Conservation (phyloP, 257 asterid genomes). For the Ilex aquifolium region DNA sequence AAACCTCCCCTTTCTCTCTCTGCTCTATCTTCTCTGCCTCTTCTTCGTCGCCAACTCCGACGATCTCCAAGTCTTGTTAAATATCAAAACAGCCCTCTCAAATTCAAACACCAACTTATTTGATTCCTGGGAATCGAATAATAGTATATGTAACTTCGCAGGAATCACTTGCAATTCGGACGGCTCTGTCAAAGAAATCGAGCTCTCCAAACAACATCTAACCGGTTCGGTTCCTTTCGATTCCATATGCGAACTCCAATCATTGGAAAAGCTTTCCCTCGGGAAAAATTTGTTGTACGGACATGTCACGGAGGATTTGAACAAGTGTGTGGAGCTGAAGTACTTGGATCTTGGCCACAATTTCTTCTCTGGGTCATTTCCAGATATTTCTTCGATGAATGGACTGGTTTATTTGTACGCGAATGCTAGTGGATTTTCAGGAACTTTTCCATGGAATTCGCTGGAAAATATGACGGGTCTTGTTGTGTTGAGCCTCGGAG, state of each 20-base stretch:
- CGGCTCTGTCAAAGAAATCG: constrained; percentile 47
- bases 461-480: constrained; percentile 39
- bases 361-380: constrained; percentile 48
- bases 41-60: constrained; percentile 43
- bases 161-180: constrained; percentile 59
- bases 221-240: constrained; percentile 41
- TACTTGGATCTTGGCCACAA: constrained; percentile 70
- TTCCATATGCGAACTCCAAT: constrained; percentile 45
- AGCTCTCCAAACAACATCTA: constrained; percentile 46
- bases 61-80: constrained; percentile 51
- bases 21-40: constrained; percentile 23
- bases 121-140: constrained; percentile 48
- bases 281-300: constrained; percentile 54
- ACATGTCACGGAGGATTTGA: constrained; percentile 27
- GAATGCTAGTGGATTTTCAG: constrained; percentile 65
- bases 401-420: constrained; percentile 43
- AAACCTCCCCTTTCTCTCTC: constrained; percentile 20
- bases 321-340: constrained; percentile 39
- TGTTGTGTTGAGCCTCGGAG: constrained; percentile 61
- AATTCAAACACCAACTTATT: constrained; percentile 30
- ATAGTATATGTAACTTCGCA: constrained; percentile 32
- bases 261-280: constrained; percentile 55
- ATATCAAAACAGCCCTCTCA: constrained; percentile 48
- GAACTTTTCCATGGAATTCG: constrained; percentile 64
- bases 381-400: constrained; percentile 37